Evolutionary conservation across 2,329 filamentous ascomycete species (phyloP).

Genomic region (Colletotrichum echinochloae): DNA sequence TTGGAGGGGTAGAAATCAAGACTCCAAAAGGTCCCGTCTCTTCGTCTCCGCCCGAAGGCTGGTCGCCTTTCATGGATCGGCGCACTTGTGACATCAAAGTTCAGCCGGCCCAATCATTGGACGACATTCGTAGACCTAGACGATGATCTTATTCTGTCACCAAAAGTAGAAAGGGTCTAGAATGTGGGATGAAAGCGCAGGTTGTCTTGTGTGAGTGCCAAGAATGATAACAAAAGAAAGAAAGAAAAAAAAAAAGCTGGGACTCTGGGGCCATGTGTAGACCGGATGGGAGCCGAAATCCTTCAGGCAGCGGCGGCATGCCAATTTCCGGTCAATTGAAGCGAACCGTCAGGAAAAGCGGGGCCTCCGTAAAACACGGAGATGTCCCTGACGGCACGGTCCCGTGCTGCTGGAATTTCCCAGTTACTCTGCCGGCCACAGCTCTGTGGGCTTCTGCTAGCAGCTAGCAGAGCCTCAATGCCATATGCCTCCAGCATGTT

Average conservation of each 20-base stretch:
- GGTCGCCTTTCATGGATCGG: constrained; percentile 2
- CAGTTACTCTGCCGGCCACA: not conserved
- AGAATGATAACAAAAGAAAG: not conserved
- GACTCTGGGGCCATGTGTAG: constrained; percentile 1
- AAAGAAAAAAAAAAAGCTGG: constrained; percentile 10
- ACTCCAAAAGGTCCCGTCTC: constrained; percentile 15
- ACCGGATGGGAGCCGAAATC: constrained; percentile 13
- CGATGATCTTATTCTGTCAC: constrained; percentile 5
- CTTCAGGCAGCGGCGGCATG: constrained; percentile 25
- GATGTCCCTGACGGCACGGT: constrained; percentile 25
- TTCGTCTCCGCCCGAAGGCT: not conserved
- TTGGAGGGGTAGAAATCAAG: constrained; percentile 20
- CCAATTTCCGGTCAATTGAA: constrained; percentile 30
- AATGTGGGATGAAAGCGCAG: constrained; percentile 12
- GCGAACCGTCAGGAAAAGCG: constrained; percentile 21
- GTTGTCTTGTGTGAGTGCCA: constrained; percentile 7
- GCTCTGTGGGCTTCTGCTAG: not conserved
- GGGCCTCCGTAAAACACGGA: constrained; percentile 36
- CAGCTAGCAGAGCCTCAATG: constrained; percentile 13
- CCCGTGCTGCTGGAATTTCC: not conserved
- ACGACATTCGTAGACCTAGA: not conserved
- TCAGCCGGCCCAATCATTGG: constrained; percentile 31
- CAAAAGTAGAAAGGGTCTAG: constrained; percentile 21
- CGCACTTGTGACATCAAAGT: constrained; percentile 31
- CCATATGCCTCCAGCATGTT: not conserved